Base-by-base conservation (phyloP, 768 basidiomycete species). In the Clitopilus passeckerianus region DNA sequence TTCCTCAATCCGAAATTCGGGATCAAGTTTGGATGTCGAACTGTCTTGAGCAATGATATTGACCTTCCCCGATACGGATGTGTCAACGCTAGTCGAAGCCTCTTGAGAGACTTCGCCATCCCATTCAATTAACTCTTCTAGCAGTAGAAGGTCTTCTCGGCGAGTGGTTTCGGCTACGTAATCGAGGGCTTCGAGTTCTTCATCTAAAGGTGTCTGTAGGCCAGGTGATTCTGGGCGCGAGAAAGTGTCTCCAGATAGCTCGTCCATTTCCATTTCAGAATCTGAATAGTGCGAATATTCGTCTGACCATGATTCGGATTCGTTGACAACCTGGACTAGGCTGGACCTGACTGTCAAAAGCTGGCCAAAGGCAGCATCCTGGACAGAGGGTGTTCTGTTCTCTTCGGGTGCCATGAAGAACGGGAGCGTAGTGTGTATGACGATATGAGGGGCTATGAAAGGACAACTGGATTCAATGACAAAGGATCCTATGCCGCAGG, bases 401-500 rank as follows among this genome's bases (percentile, higher is more conserved):
- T 78, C 72, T 2, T 77, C 73, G 16, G 74, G 76, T 8, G 76
- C 66, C 9, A 69, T 68, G 46, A 22, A 22, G 16, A 50, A 22
- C 5, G 46, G 37, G 12, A 41, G 46, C 4, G 46, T 4, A 5
- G 46, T 12, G 37, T 64, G 75, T 56, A 81, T 74, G 35, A 80
- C 68, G 54, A 82, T 81, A 61, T 82, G 81, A 9, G 81, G 81
- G 14, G 71, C 69, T 46, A 60, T 64, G 61, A 71, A 77, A 9
- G 82, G 80, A 55, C 61, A 67, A 10, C 67, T 60, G 16, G 83
- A 83, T 61, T 82, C 79, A 20, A 80, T 64, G 57, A 83, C 65
- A 5, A 69, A 70, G 20, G 76, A 68, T 6, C 74, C 75, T n/a
- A 61, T 64, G 22, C 37, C 59, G 50, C 43, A 62, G 30, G 57